Evolutionary conservation across 305 asterid species (phyloP).

Genomic region (Fraxinus sp.): DNA sequence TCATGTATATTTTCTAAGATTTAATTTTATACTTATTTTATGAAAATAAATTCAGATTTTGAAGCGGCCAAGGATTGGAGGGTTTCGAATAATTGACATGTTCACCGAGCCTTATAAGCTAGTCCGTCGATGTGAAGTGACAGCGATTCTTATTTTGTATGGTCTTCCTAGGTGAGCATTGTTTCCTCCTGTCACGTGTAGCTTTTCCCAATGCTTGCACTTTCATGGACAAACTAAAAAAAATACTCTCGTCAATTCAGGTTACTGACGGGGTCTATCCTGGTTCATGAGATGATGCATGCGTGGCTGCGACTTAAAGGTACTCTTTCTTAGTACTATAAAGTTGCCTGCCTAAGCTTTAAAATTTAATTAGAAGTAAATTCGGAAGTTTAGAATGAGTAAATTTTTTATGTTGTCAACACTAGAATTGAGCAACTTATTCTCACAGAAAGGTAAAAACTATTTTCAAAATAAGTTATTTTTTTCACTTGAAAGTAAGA

Average conservation of each 20-base stretch:
- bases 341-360: background rate
- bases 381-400: conserved; percentile 12
- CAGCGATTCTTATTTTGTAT: conserved; percentile 89
- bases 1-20: background rate
- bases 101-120: conserved; percentile 86
- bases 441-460: background rate
- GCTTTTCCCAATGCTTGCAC: conserved; percentile 2
- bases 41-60: conserved; percentile 51
- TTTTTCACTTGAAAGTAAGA: conserved; percentile 24
- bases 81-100: conserved; percentile 77
- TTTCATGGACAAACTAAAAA: conserved; percentile 2
- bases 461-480: background rate
- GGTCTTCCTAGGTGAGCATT: conserved; percentile 85
- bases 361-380: background rate
- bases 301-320: conserved; percentile 98
- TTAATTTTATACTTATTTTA: conserved; percentile 4
- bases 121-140: conserved; percentile 85
- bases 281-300: conserved; percentile 99
- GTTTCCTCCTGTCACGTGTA: background rate
- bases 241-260: conserved; percentile 30
- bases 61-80: conserved; percentile 86
- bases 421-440: background rate
- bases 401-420: background rate
- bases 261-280: conserved; percentile 89
- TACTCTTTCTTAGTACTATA: conserved; percentile 21